Evolutionary conservation across 1,139 yeast species (phyloP).

Genomic region (Hyphopichia fennica): DNA sequence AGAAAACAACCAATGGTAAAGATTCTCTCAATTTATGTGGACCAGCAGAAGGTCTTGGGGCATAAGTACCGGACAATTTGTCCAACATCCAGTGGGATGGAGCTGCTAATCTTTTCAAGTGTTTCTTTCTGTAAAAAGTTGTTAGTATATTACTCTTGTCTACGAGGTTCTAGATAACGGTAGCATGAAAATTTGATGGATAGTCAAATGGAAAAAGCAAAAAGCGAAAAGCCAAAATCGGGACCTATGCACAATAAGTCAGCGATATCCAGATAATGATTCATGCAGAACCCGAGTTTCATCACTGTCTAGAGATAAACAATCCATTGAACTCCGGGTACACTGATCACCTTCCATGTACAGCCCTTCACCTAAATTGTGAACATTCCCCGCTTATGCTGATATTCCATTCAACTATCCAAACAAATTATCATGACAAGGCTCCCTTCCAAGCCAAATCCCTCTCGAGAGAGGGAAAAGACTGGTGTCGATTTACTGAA

Average conservation of each 20-base stretch:
- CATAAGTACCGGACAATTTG: conserved; percentile 97
- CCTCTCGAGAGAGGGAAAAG: conserved; percentile 5
- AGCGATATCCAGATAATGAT: no score
- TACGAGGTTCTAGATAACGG: conserved; percentile 2
- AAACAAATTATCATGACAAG: conserved; percentile 27
- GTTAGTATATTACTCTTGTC: conserved; percentile 26
- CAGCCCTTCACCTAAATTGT: not conserved
- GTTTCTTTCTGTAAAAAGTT: conserved; percentile 67
- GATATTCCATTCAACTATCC: not conserved
- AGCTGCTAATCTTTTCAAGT: conserved; percentile 96
- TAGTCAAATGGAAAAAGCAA: not conserved
- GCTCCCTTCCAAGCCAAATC: conserved; percentile 23
- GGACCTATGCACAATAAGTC: no score
- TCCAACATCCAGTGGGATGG: conserved; percentile 99
- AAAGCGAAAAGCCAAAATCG: no score
- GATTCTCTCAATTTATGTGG: conserved; percentile 99
- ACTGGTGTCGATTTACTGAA: conserved; percentile 22
- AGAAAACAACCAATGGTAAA: conserved; percentile 90
- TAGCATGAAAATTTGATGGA: conserved; percentile 1
- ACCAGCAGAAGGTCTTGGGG: conserved; percentile 98
- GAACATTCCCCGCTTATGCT: not conserved
- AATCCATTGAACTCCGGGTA: no score
- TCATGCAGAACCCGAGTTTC: no score
- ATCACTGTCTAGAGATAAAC: no score
- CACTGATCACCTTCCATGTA: not conserved